phyloP scores from a whole-genome alignment of 2,329 filamentous ascomycete genomes.

The Ceratocystiopsis brevicomis region DNA sequence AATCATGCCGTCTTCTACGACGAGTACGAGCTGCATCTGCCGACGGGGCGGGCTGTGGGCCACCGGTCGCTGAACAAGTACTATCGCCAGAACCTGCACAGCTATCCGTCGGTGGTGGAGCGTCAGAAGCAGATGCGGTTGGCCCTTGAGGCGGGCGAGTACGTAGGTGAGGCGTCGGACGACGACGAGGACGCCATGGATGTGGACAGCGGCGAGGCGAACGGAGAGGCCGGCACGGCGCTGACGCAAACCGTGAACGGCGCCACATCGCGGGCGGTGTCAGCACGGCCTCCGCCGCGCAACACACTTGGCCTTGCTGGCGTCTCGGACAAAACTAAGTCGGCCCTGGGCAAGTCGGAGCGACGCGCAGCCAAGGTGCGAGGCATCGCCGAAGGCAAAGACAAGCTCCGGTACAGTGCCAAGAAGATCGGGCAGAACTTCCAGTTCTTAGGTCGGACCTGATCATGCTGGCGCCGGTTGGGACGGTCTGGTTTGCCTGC shows the following conservation, averaged over 20 bases:
- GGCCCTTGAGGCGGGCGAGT: constrained; percentile 7
- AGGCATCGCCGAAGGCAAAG: constrained; percentile 4
- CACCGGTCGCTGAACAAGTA: constrained; percentile 77
- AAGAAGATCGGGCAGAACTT: constrained; percentile 9
- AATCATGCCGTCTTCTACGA: constrained; percentile 67
- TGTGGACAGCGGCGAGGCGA: background rate
- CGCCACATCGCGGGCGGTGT: background rate
- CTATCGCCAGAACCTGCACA: constrained; percentile 80
- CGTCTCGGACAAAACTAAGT: constrained; percentile 6
- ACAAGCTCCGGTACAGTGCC: constrained; percentile 5
- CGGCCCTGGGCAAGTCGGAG: constrained; percentile 4
- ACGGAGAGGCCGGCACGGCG: background rate
- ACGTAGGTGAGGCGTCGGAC: constrained; percentile 1
- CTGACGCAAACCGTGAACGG: background rate
- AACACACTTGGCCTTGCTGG: constrained; percentile 5
- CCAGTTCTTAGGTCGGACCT: constrained; percentile 6
- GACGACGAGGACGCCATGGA: background rate
- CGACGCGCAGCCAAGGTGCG: constrained; percentile 3
- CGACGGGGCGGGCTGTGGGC: constrained; percentile 72
- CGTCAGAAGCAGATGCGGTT: constrained; percentile 6
- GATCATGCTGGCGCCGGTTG: background rate
- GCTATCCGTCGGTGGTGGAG: constrained; percentile 63
- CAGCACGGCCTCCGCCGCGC: constrained; percentile 5
- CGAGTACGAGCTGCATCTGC: constrained; percentile 85
- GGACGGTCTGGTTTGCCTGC: background rate